Conservation (phyloP, 169 alveolate species). For the Cryptosporidium sp. region DNA sequence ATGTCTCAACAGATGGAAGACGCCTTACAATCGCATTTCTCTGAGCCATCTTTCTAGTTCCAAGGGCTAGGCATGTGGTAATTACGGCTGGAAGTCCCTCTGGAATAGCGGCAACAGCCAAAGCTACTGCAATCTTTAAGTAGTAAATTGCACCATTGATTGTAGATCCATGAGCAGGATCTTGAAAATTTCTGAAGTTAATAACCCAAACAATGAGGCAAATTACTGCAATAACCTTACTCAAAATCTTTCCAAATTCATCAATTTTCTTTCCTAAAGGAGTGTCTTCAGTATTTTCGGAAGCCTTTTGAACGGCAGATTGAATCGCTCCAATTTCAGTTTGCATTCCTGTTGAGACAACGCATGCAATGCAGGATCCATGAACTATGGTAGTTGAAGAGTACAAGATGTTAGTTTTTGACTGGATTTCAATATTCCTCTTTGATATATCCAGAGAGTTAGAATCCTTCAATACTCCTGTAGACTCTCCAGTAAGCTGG, state of each 20-base stretch:
- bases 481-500: conserved; percentile 97
- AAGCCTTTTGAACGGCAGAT: conserved; percentile 95
- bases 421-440: conserved; percentile 79
- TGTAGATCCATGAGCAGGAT: conserved; percentile 95
- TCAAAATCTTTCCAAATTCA: conserved; percentile 92
- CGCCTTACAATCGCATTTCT: conserved; percentile 96
- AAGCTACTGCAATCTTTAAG: conserved; percentile 97
- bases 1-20: conserved; percentile 97
- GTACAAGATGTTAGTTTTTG: conserved; percentile 91
- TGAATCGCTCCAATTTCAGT: conserved; percentile 98
- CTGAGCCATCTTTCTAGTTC: conserved; percentile 96
- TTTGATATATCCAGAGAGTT: conserved; percentile 83
- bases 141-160: conserved; percentile 96
- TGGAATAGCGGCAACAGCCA: conserved; percentile 99
- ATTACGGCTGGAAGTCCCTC: conserved; percentile 99
- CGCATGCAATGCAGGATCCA: conserved; percentile 95
- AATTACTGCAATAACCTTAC: conserved; percentile 91
- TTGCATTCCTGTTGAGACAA: conserved; percentile 96
- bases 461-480: conserved; percentile 87
- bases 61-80: conserved; percentile 98
- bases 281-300: conserved; percentile 91
- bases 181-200: conserved; percentile 94
- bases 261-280: conserved; percentile 97
- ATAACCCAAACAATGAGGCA: conserved; percentile 96
- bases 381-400: conserved; percentile 93